A percentile compares a stretch with the other conserved stretches of the same genome.
phyloP scores from a whole-genome alignment of 176 grass and related monocot species.

The Triticum monococcum region DNA sequence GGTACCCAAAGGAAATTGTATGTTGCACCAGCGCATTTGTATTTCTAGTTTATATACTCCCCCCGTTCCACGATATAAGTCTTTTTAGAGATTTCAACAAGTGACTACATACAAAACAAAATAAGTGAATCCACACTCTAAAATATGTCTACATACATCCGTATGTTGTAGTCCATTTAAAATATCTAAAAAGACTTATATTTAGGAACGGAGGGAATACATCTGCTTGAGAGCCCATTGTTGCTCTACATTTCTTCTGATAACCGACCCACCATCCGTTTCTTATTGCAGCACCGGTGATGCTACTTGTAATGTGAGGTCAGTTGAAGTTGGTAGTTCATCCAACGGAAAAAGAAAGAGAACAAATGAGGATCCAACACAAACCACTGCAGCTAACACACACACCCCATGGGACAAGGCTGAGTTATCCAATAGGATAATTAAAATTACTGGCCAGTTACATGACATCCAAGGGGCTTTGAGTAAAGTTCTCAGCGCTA shows the following conservation, averaged over 20 bases:
- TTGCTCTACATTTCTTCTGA: not conserved
- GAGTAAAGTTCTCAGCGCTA: accelerated
- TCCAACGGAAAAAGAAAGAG: not conserved
- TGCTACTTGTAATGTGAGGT: not conserved
- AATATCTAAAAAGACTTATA: too few relatives aligned
- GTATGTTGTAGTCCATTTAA: too few relatives aligned
- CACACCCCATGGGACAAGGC: not conserved
- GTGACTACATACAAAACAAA: too few relatives aligned
- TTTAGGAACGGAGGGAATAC: too few relatives aligned
- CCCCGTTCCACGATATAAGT: too few relatives aligned
- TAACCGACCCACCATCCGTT: not conserved
- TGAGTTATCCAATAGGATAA: not conserved
- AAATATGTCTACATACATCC: too few relatives aligned
- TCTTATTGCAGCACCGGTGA: not conserved
- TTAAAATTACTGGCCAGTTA: not conserved
- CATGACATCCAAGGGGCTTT: not conserved
- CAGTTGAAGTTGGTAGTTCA: not conserved
- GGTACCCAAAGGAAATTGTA: not conserved
- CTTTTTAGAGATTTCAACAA: too few relatives aligned
- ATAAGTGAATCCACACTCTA: too few relatives aligned
- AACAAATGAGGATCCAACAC: not conserved
- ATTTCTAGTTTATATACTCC: too few relatives aligned
- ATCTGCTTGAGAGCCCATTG: not conserved
- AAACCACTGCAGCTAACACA: accelerated
- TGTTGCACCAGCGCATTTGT: not conserved